These are phyloP conservation scores for Schizopora paradoxa DNA, from an alignment of 1,284 basidiomycete species.

Conservation along the genomic window DNA sequence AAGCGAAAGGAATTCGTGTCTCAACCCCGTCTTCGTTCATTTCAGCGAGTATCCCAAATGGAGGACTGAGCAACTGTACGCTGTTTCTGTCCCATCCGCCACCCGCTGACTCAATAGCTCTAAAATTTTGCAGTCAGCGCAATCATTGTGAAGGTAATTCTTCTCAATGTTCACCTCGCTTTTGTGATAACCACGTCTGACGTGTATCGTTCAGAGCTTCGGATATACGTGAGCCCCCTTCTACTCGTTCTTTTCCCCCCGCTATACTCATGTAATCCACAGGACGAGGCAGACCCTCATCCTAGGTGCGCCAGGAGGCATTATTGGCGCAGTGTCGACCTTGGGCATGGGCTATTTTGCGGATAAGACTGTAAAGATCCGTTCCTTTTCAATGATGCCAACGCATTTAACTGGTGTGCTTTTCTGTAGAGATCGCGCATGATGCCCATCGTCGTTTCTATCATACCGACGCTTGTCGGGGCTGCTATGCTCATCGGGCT, in stretches of 20 bases:
- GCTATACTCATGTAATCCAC: not conserved
- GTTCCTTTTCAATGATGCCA: not conserved
- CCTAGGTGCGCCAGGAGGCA: constrained; percentile 54
- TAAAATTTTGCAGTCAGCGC: constrained; percentile 44
- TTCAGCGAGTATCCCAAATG: constrained; percentile 58
- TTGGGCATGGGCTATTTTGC: constrained; percentile 59
- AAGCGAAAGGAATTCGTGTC: not conserved
- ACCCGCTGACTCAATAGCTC: not conserved
- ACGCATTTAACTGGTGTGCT: constrained; percentile 1
- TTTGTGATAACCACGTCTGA: not conserved
- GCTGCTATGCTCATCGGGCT: constrained; percentile 55
- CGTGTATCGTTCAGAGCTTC: constrained; percentile 46
- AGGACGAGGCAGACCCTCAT: constrained; percentile 61
- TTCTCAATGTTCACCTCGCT: not conserved
- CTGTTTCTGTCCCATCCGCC: constrained; percentile 4
- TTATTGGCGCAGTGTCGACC: constrained; percentile 42
- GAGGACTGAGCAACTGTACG: constrained; percentile 59
- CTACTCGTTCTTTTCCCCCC: constrained; percentile 21
- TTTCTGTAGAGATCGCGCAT: constrained; percentile 50
- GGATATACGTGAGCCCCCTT: constrained; percentile 48
- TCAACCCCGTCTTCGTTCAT: constrained; percentile 15
- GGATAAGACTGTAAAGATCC: constrained; percentile 45
- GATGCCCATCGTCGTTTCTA: constrained; percentile 54
- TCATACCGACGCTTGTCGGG: constrained; percentile 60
- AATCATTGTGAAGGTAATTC: constrained; percentile 30